Evolutionary conservation across 75 land plant genomes (phyloP).

Genomic region (Larix kaempferi): DNA sequence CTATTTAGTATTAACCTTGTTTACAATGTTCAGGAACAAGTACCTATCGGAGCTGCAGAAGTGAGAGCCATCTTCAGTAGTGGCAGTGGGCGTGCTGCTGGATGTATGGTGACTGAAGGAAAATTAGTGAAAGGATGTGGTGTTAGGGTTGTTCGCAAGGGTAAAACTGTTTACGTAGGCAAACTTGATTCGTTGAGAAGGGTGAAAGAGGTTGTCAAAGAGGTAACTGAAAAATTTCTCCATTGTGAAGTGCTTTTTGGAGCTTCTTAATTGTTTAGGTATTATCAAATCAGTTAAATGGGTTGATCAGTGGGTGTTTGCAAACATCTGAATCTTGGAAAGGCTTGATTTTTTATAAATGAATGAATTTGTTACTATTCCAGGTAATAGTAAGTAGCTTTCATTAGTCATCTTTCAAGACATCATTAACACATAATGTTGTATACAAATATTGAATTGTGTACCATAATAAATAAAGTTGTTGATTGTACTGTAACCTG

Average conservation of each 20-base stretch:
- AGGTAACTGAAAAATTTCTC: conserved; percentile 51
- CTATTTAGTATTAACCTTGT: conserved; percentile 4
- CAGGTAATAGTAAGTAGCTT: neutral
- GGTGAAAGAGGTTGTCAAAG: conserved; percentile 91
- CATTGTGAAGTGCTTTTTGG: neutral
- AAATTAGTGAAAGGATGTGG: conserved; percentile 87
- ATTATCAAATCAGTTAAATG: neutral
- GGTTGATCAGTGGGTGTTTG: neutral
- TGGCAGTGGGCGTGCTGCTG: conserved; percentile 96
- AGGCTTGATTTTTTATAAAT: neutral
- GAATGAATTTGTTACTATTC: neutral
- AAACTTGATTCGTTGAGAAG: conserved; percentile 72
- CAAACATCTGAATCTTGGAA: neutral
- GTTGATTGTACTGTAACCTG: neutral
- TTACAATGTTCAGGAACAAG: conserved; percentile 61
- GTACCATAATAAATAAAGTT: neutral
- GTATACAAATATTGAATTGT: neutral
- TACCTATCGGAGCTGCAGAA: conserved; percentile 84
- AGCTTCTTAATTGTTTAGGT: neutral
- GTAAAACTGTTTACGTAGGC: conserved; percentile 57
- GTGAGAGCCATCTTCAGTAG: conserved; percentile 90
- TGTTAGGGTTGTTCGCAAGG: conserved; percentile 58
- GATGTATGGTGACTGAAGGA: conserved; percentile 97
- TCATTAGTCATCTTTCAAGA: neutral
- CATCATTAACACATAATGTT: neutral